Conservation (phyloP, 2,329 filamentous ascomycete genomes). For the Onygenales sp. region DNA sequence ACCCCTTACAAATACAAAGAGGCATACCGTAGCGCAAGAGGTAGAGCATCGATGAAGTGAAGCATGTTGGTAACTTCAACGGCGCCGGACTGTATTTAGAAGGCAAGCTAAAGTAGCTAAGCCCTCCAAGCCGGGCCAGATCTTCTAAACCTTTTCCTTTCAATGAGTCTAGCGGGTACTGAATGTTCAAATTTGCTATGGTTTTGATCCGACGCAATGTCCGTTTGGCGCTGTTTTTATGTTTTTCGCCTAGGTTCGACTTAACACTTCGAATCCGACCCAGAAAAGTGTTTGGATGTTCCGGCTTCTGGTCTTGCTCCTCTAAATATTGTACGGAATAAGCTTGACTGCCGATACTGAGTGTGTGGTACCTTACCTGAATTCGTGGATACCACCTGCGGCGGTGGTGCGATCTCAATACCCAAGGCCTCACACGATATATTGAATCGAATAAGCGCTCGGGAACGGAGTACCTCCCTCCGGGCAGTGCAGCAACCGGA, state of each 20-base stretch:
- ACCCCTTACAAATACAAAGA: not conserved
- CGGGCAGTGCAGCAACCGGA: slow-evolving; percentile 15
- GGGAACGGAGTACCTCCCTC: slow-evolving; percentile 10
- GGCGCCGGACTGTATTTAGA: slow-evolving; percentile 27
- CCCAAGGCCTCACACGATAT: slow-evolving; percentile 7
- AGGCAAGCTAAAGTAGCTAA: slow-evolving; percentile 29
- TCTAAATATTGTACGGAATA: not conserved
- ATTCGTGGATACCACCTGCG: not conserved
- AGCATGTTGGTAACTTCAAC: slow-evolving; percentile 32
- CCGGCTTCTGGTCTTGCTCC: not conserved
- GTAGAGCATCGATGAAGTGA: slow-evolving; percentile 32
- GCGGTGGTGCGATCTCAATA: slow-evolving; percentile 1
- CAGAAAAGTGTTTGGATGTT: slow-evolving; percentile 6
- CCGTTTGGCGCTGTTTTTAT: slow-evolving; percentile 10
- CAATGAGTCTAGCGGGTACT: slow-evolving; percentile 23
- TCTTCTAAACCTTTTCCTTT: slow-evolving; percentile 29
- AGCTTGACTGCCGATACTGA: not conserved
- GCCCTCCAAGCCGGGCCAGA: slow-evolving; percentile 34
- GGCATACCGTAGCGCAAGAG: slow-evolving; percentile 26
- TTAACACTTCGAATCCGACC: slow-evolving; percentile 26
- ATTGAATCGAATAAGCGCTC: slow-evolving; percentile 20
- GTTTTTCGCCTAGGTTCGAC: slow-evolving; percentile 21
- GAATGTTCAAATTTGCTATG: slow-evolving; percentile 22
- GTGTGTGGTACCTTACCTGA: not conserved
- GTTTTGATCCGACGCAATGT: slow-evolving; percentile 32